Evolutionary conservation across 495 filamentous ascomycete genomes (phyloP), one percentile per base, ranked within the genome.

Genomic region (Xylaria palmicola): DNA sequence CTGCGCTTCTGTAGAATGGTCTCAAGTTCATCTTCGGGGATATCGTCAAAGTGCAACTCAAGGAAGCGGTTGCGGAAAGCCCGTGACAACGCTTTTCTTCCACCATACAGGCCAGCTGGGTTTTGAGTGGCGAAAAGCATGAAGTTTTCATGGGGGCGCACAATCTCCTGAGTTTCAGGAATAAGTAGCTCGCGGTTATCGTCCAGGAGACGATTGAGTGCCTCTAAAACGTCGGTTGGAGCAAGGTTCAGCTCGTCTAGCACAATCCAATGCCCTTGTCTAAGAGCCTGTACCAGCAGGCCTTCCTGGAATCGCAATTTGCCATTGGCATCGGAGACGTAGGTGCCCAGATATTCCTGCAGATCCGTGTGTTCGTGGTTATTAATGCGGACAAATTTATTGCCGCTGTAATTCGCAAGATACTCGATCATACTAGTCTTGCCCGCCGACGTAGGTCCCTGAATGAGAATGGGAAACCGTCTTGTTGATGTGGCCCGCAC

Each of bases 371-470:
- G 93, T 65, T 99, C 95, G 71, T 99, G 95, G 67, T 99, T 99
- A 77, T 99, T 99, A 78, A 99, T 97, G 57, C 95, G 86, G 37
- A 99, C 91, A 65, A 97, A 98, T 67, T 91, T 93, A 67, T 99
- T 96, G 2, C 95, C 95, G 26, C 91, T 97, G 47, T 90, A 88
- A 70, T 94, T 94, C 5, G 95, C 95, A 29, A 99, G 83, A 70
- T 96, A 96, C 72, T 97, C 93, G 53, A 99, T 93, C 95, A 99
- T 97, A 70, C 93, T 97, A 0, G 95, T 99, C 74, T 99, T 99
- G 56, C 95, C 95, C 32, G 92, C 87, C 37, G 94, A 98, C 0
- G 95, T 99, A 22, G 95, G 95, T 5, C 95, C 95, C 70, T 99
- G 95, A 17, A 99, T 86, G n/a, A 99, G 78, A 43, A 99, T 89